Evolutionary conservation across 2,329 filamentous ascomycete genomes (phyloP).

Genomic region (Talaromyces sp.): DNA sequence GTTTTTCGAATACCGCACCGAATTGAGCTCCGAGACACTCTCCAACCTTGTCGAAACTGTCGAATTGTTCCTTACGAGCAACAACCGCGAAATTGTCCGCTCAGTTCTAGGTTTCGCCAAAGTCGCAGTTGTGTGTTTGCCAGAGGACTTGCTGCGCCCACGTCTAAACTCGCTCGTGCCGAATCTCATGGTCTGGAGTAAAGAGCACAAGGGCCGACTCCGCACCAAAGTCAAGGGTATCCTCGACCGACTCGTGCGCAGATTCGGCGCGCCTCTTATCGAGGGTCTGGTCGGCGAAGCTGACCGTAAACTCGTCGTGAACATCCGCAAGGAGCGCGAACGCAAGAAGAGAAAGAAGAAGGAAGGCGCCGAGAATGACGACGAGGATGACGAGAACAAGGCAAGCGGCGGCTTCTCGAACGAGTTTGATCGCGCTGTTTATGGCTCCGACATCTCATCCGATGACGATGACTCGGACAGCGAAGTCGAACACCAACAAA

Average conservation of each 20-base stretch:
- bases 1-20: constrained; percentile 80
- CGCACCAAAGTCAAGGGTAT: constrained; percentile 98
- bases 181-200: constrained; percentile 91
- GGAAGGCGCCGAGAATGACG: constrained; percentile 54
- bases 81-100: constrained; percentile 94
- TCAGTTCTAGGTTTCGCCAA: constrained; percentile 96
- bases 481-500: constrained; percentile 42
- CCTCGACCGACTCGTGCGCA: constrained; percentile 85
- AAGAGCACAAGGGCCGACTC: constrained; percentile 97
- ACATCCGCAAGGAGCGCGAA: constrained; percentile 94
- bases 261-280: constrained; percentile 79
- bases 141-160: constrained; percentile 72
- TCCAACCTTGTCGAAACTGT: constrained; percentile 88
- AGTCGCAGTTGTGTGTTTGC: constrained; percentile 84
- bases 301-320: constrained; percentile 84
- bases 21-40: constrained; percentile 66
- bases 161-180: constrained; percentile 75
- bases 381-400: constrained; percentile 49
- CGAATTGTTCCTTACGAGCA: constrained; percentile 92
- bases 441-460: constrained; percentile 64
- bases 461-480: constrained; percentile 33
- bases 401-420: constrained; percentile 63
- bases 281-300: constrained; percentile 78
- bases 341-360: constrained; percentile 87
- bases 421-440: constrained; percentile 94